phyloP scores from a whole-genome alignment of 441 rosid species.

The Breynia disticha region DNA sequence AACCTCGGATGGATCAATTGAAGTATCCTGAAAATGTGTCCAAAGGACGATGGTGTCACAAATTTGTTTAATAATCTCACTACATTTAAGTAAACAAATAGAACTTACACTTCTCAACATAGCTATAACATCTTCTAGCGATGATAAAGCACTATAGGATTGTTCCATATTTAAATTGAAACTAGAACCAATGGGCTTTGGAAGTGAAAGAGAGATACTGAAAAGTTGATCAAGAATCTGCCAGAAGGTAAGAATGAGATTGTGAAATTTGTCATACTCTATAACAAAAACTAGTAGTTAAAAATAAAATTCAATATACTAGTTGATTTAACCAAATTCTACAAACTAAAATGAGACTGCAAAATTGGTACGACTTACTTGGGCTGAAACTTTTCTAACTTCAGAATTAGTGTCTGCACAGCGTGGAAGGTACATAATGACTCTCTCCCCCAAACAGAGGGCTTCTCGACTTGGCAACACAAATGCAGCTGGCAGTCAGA shows the following conservation, averaged over 20 bases:
- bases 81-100: slow-evolving; percentile 6
- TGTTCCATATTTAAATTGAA: slow-evolving; percentile 51
- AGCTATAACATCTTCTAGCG: slow-evolving; percentile 97
- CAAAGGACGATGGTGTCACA: background rate
- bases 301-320: too few relatives aligned
- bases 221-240: slow-evolving; percentile 96
- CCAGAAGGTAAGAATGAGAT: slow-evolving; percentile 12
- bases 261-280: background rate
- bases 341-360: too few relatives aligned
- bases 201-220: slow-evolving; percentile 93
- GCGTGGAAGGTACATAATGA: slow-evolving; percentile 90
- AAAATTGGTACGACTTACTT: slow-evolving; percentile 35
- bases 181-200: slow-evolving; percentile 56
- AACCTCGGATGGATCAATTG: slow-evolving; percentile 98
- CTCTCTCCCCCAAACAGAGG: slow-evolving; percentile 90
- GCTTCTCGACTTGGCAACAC: slow-evolving; percentile 96
- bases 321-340: background rate
- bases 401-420: slow-evolving; percentile 95
- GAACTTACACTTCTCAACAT: slow-evolving; percentile 83
- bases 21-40: slow-evolving; percentile 71
- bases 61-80: slow-evolving; percentile 5
- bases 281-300: background rate
- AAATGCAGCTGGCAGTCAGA: slow-evolving; percentile 62
- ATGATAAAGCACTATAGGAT: slow-evolving; percentile 73
- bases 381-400: slow-evolving; percentile 91